phyloP scores from a whole-genome alignment of 305 asterid species.

The Ilex paraguariensis region DNA sequence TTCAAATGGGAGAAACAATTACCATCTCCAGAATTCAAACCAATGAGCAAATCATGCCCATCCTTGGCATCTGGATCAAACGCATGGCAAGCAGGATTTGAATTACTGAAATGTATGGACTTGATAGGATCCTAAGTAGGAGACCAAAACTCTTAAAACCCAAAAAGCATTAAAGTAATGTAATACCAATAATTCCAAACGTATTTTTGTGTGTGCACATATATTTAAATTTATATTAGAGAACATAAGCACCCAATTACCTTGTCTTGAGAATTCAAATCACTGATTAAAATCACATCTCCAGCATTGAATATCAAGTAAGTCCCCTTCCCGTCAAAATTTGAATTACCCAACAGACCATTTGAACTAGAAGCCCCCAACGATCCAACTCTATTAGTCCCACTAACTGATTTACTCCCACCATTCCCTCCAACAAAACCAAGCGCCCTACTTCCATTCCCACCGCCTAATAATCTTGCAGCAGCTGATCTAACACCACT shows the following conservation, averaged over 20 bases:
- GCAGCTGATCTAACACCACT: slow-evolving; percentile 95
- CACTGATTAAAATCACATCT: slow-evolving; percentile 89
- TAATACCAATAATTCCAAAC: too few species aligned
- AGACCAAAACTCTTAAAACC: slow-evolving; percentile 34
- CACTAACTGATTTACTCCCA: slow-evolving; percentile 59
- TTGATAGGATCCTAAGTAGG: slow-evolving; percentile 88
- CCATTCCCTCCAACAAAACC: slow-evolving; percentile 97
- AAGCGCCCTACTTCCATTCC: slow-evolving; percentile 91
- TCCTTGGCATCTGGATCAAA: slow-evolving; percentile 97
- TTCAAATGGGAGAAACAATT: slow-evolving; percentile 15
- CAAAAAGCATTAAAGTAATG: slow-evolving; percentile 10
- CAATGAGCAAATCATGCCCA: slow-evolving; percentile 97
- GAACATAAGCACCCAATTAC: slow-evolving; percentile 34
- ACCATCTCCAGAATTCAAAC: slow-evolving; percentile 95
- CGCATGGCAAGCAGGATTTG: slow-evolving; percentile 96
- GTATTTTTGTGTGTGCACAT: too few species aligned
- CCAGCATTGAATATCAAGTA: slow-evolving; percentile 95
- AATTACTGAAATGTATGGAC: slow-evolving; percentile 86
- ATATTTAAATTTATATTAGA: neutral
- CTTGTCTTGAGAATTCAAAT: slow-evolving; percentile 97
- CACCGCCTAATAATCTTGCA: slow-evolving; percentile 75
- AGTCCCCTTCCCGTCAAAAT: slow-evolving; percentile 96
- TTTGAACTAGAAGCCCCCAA: slow-evolving; percentile 71
- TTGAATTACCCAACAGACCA: slow-evolving; percentile 50
- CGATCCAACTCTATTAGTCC: slow-evolving; percentile 74